Base-by-base conservation (phyloP, 139 green algal genomes). In the Ulvella scutata region DNA sequence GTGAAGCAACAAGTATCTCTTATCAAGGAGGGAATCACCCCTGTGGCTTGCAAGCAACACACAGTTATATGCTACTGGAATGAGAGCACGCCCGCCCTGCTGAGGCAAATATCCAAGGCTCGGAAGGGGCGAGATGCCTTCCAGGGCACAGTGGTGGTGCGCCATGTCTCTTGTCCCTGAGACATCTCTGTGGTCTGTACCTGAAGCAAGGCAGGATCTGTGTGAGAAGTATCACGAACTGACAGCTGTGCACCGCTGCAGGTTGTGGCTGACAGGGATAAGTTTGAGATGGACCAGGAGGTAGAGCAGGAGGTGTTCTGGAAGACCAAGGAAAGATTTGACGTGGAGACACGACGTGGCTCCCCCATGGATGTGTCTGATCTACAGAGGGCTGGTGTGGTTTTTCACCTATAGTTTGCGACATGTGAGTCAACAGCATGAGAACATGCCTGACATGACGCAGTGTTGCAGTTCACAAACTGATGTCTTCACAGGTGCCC, bases 271-370 rank as follows among this genome's bases (percentile, higher is more conserved):
- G 33, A 67, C 33, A n/a, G 51, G 13, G 31, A n/a, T 36, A 67
- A 67, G 20, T n/a, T n/a, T 7, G 31, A n/a, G 13, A 67, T 67
- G 51, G 51, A 67, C 33, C 51, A 67, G 17, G 51, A 36, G 13
- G 51, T 67, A 34, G 51, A 67, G 51, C 51, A 67, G 51, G 51
- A 67, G 51, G 51, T 67, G 31, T 67, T 67, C 51, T 36, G n/a
- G 33, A 67, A 67, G 51, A 67, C 51, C 10, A 67, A 29, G 7
- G n/a, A 67, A 36, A 67, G 51, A 67, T 67, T 31, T 26, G 9
- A 67, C 33, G 51, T 67, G 9, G 51, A 67, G 17, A 67, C 51
- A 26, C 9, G 51, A 67, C 51, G 51, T 67, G 51, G 51, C 9
- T n/a, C 31, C 33, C 51, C 51, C 13, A 67, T 67, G 51, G 51